Percentiles rank a stretch among this genome's conserved stretches.
Conservation (phyloP, 176 grass and related monocot species). For the Avena eriantha region DNA sequence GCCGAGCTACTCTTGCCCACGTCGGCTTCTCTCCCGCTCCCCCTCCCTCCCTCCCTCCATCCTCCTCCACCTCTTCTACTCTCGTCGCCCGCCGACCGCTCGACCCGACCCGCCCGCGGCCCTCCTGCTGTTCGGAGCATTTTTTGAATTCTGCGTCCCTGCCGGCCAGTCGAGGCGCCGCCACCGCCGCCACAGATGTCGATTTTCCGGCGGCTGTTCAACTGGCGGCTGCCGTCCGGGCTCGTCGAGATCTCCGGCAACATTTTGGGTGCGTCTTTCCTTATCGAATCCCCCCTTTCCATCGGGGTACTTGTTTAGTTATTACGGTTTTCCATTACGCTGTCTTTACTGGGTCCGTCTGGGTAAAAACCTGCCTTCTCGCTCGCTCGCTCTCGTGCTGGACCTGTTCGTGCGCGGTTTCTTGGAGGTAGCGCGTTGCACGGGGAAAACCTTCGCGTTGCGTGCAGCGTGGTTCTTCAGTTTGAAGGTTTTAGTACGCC, state of each 20-base stretch:
- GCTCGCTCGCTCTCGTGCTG: slow-evolving; percentile 8
- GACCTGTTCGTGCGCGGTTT: slow-evolving; percentile 30
- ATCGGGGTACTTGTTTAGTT: background rate
- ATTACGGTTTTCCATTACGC: background rate
- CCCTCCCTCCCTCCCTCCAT: background rate
- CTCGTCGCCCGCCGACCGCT: background rate
- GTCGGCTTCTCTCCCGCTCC: background rate
- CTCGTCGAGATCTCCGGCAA: slow-evolving; percentile 88
- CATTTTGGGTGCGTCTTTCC: slow-evolving; percentile 63
- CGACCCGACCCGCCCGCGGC: background rate
- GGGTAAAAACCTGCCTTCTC: background rate
- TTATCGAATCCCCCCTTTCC: background rate
- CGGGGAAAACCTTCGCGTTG: background rate
- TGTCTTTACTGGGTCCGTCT: slow-evolving; percentile 12
- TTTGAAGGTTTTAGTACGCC: background rate
- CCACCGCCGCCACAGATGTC: slow-evolving; percentile 55
- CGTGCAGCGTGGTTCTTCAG: background rate
- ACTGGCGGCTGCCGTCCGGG: slow-evolving; percentile 74
- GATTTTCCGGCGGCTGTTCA: slow-evolving; percentile 93
- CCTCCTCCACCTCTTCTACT: background rate
- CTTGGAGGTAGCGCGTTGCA: slow-evolving; percentile 30
- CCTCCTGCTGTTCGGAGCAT: background rate
- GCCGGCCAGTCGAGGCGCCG: background rate
- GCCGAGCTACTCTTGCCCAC: slow-evolving; percentile 40
- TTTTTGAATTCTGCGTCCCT: background rate